These are phyloP conservation scores for Eremothecium cymbalariae DNA, from an alignment of 1,139 yeast species.

Conservation along the genomic window DNA sequence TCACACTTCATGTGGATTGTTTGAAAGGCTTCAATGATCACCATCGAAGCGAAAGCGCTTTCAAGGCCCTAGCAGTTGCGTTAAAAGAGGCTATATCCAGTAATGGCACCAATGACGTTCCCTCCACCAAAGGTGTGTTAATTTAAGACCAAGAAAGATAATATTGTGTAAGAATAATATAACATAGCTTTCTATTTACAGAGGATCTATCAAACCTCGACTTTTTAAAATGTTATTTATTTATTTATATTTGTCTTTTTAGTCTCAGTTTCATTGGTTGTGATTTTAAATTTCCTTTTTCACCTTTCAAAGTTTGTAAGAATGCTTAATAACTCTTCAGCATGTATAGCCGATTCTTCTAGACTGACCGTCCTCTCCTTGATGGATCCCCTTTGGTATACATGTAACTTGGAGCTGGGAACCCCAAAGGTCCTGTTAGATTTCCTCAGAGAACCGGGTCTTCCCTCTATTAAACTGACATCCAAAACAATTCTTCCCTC, in stretches of 20 bases:
- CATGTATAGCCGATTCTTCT: constrained; percentile 18
- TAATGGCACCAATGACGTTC: constrained; percentile 85
- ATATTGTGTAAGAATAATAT: neutral
- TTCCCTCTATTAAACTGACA: constrained; percentile 20
- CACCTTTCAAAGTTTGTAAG: constrained; percentile 11
- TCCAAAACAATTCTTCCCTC: constrained; percentile 24
- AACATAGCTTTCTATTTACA: constrained; percentile 1
- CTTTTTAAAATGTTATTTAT: neutral
- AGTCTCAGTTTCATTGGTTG: neutral
- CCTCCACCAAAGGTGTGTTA: constrained; percentile 92
- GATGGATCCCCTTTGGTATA: neutral
- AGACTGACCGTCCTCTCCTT: constrained; percentile 6
- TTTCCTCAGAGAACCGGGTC: constrained; percentile 2
- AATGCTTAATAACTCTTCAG: constrained; percentile 22
- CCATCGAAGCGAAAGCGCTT: constrained; percentile 92
- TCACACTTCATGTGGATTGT: constrained; percentile 91
- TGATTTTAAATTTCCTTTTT: constrained; percentile 5
- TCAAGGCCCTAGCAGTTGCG: constrained; percentile 91
- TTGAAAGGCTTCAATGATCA: constrained; percentile 90
- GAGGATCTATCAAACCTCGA: neutral
- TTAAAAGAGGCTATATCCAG: constrained; percentile 74
- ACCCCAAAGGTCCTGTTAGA: constrained; percentile 1
- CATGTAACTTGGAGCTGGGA: neutral
- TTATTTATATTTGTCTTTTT: neutral
- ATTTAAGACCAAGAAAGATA: constrained; percentile 16